These are phyloP conservation scores for Schizopora paradoxa DNA, from an alignment of 1,284 basidiomycete genomes.

Conservation along the genomic window DNA sequence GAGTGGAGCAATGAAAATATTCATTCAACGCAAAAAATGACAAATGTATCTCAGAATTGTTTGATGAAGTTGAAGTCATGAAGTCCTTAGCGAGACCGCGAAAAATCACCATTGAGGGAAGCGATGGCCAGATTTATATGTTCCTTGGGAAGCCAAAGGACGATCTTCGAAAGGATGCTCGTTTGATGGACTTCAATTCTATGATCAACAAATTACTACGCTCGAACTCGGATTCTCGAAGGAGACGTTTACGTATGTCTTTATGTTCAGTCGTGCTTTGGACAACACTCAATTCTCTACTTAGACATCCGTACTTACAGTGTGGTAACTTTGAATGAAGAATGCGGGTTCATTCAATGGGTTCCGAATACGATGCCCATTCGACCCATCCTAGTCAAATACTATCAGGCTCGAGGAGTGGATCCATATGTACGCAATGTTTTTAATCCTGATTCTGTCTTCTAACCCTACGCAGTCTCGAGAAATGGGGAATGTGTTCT, in stretches of 20 bases:
- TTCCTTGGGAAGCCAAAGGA: conserved; percentile 99
- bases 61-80: conserved; percentile 89
- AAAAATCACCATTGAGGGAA: conserved; percentile 84
- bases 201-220: conserved; percentile 98
- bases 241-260: conserved; percentile 82
- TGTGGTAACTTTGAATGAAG: conserved; percentile 94
- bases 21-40: conserved; percentile 2
- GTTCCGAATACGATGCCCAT: conserved; percentile 91
- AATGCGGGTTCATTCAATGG: conserved; percentile 98
- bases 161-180: conserved; percentile 94
- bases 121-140: conserved; percentile 80
- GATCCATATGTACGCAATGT: conserved; percentile 52
- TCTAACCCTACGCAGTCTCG: conserved; percentile 15
- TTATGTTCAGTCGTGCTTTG: no score
- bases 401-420: conserved; percentile 66
- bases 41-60: conserved; percentile 49
- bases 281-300: conserved; percentile 10
- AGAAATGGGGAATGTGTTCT: conserved; percentile 54
- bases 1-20: conserved; percentile 21
- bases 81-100: conserved; percentile 88
- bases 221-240: conserved; percentile 88
- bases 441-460: neutral
- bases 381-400: conserved; percentile 70
- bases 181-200: conserved; percentile 97
- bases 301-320: conserved; percentile 94